Conservation (phyloP, 495 filamentous ascomycete species). For the Podospora pseudocomata region DNA sequence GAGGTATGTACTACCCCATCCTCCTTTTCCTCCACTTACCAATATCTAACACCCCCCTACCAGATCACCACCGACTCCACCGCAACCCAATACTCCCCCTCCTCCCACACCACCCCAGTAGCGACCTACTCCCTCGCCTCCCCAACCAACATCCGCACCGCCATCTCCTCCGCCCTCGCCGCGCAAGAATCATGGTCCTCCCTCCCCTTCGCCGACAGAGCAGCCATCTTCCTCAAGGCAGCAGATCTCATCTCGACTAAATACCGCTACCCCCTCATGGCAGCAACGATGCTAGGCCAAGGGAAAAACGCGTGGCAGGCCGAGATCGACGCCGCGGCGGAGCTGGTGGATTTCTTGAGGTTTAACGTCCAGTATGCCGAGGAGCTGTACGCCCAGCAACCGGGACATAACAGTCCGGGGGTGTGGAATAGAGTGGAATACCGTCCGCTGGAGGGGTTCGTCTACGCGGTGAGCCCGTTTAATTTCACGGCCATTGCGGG, state of each 20-base stretch:
- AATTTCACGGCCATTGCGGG: slow-evolving; percentile 87
- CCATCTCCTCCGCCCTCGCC: slow-evolving; percentile 75
- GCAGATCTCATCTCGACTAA: slow-evolving; percentile 84
- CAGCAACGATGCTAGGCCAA: slow-evolving; percentile 88
- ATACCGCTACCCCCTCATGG: slow-evolving; percentile 91
- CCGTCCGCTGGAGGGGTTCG: slow-evolving; percentile 79
- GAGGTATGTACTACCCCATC: slow-evolving; percentile 47
- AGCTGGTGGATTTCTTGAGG: slow-evolving; percentile 85
- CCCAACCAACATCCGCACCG: slow-evolving; percentile 63
- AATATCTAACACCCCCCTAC: not conserved
- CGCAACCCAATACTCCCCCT: slow-evolving; percentile 66
- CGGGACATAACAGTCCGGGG: slow-evolving; percentile 67
- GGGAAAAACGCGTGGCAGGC: slow-evolving; percentile 97
- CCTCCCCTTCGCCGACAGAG: slow-evolving; percentile 80
- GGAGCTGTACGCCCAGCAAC: slow-evolving; percentile 82
- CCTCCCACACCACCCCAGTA: slow-evolving; percentile 65
- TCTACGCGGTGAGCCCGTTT: slow-evolving; percentile 82
- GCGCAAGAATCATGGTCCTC: slow-evolving; percentile 80
- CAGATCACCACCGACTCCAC: slow-evolving; percentile 52
- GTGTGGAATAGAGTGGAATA: slow-evolving; percentile 85
- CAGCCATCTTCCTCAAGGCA: slow-evolving; percentile 91
- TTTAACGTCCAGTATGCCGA: slow-evolving; percentile 89
- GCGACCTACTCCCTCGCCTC: slow-evolving; percentile 77
- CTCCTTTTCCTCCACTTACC: not conserved
- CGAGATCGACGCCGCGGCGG: slow-evolving; percentile 91